Base-by-base conservation (phyloP, 2,329 filamentous ascomycete genomes). In the Calonectria naviculata region DNA sequence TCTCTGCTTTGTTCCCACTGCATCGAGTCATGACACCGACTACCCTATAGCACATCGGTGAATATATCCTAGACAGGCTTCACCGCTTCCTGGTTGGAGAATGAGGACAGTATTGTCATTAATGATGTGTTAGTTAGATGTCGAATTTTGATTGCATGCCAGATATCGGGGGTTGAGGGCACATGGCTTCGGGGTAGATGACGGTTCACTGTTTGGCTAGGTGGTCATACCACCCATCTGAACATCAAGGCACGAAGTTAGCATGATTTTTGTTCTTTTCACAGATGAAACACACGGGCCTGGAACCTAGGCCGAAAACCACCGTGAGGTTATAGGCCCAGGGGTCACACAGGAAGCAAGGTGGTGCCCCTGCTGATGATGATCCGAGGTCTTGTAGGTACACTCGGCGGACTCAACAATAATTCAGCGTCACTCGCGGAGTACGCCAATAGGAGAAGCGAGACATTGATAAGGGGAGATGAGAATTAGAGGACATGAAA, bases 401-500 rank as follows among this genome's bases (percentile, higher is more conserved):
- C 10, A 60, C 58, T 62, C 36, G 34, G 44, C 54, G 34, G 31
- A 52, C 34, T 49, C 56, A 44, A 62, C 65, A 60, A 61, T 34
- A 54, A 12, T 31, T 38, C 21, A 31, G 56, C 21, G 15, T 26
- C 44, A 19, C 21, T 26, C 15, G 13, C 29, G 29, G 4, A 54
- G 24, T 41, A 61, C 26, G 15, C 13, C 6, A 34, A 47, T 13
- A 38, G 28, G 34, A 5, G 64, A 24, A 5, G 49, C 9, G 24
- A 2, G 52, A 46, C 4, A 24, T 26, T 17, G 17, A 56, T 38
- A 17, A 38, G 36, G 31, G 52, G 15, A 58, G 52, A 58, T 34
- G 36, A 58, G 52, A 54, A 54, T 38, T 38, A 58, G 36, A 21
- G 34, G 52, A 38, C 52, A 65, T 26, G 24, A 61, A 60, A 42